phyloP scores from a whole-genome alignment of 2,329 filamentous ascomycete genomes.

The Fusarium sarcochroum region DNA sequence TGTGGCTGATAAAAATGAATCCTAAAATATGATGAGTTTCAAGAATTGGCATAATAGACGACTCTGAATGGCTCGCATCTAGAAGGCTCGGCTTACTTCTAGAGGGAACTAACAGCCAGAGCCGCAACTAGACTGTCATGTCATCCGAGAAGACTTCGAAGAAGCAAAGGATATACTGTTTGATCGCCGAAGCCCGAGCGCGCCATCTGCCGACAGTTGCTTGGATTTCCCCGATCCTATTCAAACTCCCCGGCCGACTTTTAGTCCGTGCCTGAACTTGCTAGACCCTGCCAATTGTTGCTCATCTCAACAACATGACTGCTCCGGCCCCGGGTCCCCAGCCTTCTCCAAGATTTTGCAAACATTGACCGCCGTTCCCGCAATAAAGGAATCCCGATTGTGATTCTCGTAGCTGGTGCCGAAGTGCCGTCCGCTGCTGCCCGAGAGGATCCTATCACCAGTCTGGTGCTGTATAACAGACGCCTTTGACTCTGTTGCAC shows the following conservation, averaged over 20 bases:
- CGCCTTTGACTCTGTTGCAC: background rate
- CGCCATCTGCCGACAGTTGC: conserved; percentile 14
- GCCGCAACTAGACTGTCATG: conserved; percentile 11
- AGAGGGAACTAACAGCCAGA: conserved; percentile 15
- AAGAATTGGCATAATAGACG: background rate
- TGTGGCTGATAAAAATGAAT: conserved; percentile 16
- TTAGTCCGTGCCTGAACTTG: conserved; percentile 3
- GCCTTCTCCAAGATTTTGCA: conserved; percentile 5
- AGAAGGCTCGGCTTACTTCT: conserved; percentile 18
- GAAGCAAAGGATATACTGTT: background rate
- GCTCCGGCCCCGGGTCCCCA: conserved; percentile 23
- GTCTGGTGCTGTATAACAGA: background rate
- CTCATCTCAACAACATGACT: background rate
- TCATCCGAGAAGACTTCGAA: conserved; percentile 6
- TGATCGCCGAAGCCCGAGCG: conserved; percentile 35
- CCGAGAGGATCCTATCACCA: conserved; percentile 6
- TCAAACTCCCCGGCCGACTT: conserved; percentile 19
- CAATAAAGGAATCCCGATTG: conserved; percentile 1
- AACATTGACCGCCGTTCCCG: conserved; percentile 35
- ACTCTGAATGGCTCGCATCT: conserved; percentile 13
- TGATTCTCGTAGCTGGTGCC: conserved; percentile 8
- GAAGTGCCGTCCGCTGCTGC: conserved; percentile 15
- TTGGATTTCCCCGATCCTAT: conserved; percentile 7
- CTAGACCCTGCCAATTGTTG: conserved; percentile 5
- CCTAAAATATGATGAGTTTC: background rate